phyloP scores from a whole-genome alignment of 2,329 filamentous ascomycete species.

The Aspergillus candidus region DNA sequence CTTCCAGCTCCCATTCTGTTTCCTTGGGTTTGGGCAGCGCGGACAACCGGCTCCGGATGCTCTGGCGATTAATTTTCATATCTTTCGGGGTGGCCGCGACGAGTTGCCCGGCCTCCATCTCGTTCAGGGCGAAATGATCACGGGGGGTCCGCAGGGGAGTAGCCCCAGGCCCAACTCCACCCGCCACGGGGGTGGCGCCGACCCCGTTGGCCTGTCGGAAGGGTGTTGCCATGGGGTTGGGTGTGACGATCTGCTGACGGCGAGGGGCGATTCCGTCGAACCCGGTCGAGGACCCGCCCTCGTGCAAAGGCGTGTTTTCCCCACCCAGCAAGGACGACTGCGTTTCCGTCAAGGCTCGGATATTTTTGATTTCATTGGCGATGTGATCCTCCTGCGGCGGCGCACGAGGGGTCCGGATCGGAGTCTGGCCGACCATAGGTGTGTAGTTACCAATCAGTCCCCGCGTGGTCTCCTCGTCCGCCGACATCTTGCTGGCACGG shows the following conservation, averaged over 20 bases:
- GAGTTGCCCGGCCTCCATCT: conserved; percentile 59
- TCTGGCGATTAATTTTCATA: conserved; percentile 60
- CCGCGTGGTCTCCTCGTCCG: conserved; percentile 75
- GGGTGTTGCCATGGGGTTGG: conserved; percentile 91
- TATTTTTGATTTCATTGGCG: conserved; percentile 93
- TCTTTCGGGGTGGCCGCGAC: conserved; percentile 72
- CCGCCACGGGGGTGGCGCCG: conserved; percentile 58
- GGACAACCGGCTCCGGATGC: conserved; percentile 60
- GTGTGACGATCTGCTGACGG: conserved; percentile 76
- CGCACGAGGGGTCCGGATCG: conserved; percentile 85
- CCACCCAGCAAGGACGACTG: conserved; percentile 89
- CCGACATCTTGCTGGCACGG: conserved; percentile 68
- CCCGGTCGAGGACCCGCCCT: conserved; percentile 75
- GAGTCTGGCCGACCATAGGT: conserved; percentile 70
- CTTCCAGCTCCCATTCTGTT: conserved; percentile 85
- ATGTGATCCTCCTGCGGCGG: conserved; percentile 92
- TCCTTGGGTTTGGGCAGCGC: conserved; percentile 88
- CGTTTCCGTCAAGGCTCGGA: conserved; percentile 83
- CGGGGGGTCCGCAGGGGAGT: conserved; percentile 84
- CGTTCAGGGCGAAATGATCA: conserved; percentile 81
- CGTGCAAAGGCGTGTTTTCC: conserved; percentile 83
- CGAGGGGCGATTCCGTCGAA: conserved; percentile 80
- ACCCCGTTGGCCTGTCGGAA: conserved; percentile 61
- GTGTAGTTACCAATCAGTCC: conserved; percentile 85
- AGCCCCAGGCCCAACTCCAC: conserved; percentile 61